Conservation (phyloP, 164 flowering plant genomes). For the Vitis vinifera region ASM3070453v1 NC_081805.1:4819501-4820000, state of each 20-base stretch:
- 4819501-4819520: slow-evolving; percentile 92
- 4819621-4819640: slow-evolving; percentile 68
- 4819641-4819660: slow-evolving; percentile 39
- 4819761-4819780: slow-evolving; percentile 13
- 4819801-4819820: slow-evolving; percentile 41
- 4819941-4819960: slow-evolving; percentile 19
- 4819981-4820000: slow-evolving; percentile 15
- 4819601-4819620: slow-evolving; percentile 83
- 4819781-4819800: slow-evolving; percentile 20
- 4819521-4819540: slow-evolving; percentile 76
- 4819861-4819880: not conserved
- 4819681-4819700: not conserved
- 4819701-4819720: slow-evolving; percentile 11
- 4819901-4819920: slow-evolving; percentile 28
- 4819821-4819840: not conserved
- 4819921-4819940: slow-evolving; percentile 8
- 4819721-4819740: slow-evolving; percentile 8
- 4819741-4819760: slow-evolving; percentile 2
- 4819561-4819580: slow-evolving; percentile 88
- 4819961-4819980: slow-evolving; percentile 22
- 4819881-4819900: slow-evolving; percentile 20
- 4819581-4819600: slow-evolving; percentile 89
- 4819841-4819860: not conserved
- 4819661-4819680: slow-evolving; percentile 18
- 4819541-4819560: slow-evolving; percentile 68